phyloP scores from a whole-genome alignment of 169 alveolate genomes.

The Plasmodium inui region DNA sequence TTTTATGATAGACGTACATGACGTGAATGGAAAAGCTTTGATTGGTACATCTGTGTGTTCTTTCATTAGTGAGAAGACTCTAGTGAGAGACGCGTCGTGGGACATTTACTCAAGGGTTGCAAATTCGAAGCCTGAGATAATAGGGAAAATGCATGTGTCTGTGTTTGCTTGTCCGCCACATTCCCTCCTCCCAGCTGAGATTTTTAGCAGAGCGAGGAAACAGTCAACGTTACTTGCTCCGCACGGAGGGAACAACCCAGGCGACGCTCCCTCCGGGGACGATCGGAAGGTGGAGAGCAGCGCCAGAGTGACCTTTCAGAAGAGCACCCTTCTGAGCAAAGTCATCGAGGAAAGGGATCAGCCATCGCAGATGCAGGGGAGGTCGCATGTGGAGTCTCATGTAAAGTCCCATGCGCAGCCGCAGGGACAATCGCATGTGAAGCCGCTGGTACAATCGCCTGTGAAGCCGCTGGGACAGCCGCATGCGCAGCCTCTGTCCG shows the following conservation, averaged over 20 bases:
- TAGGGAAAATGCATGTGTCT: constrained; percentile 84
- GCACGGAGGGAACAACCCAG: not conserved
- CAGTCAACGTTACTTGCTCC: not conserved
- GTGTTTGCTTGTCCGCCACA: constrained; percentile 82
- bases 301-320: not conserved
- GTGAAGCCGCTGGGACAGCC: not conserved
- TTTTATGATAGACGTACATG: constrained; percentile 83
- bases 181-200: constrained; percentile 88
- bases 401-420: not conserved
- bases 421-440: not conserved
- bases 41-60: constrained; percentile 78
- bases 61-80: constrained; percentile 79
- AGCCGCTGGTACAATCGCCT: not conserved
- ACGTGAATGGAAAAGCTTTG: constrained; percentile 26
- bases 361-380: not conserved
- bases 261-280: not conserved
- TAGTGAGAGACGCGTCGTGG: constrained; percentile 81
- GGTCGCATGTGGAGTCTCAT: not conserved
- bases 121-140: constrained; percentile 61
- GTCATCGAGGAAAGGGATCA: not conserved
- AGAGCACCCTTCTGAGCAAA: not conserved
- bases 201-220: constrained; percentile 72
- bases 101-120: constrained; percentile 75
- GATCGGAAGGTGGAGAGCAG: not conserved
- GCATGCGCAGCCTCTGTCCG: not conserved